These are phyloP conservation scores for Cystofilobasidium macerans DNA, from an alignment of 768 basidiomycete species.

Conservation along the genomic window DNA sequence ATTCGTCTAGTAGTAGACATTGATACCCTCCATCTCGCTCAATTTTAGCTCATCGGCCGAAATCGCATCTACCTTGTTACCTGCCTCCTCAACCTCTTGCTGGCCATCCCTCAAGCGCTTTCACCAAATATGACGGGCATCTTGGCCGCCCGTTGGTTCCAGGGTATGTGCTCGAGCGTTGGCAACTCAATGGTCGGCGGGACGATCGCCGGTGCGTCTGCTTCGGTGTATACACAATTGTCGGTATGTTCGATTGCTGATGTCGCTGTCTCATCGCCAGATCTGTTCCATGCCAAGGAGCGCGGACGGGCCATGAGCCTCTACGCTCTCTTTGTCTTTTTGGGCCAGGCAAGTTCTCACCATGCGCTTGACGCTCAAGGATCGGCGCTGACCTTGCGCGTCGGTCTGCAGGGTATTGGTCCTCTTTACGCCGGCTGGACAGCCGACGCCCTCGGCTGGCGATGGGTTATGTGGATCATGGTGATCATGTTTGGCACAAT, in stretches of 20 bases:
- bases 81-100: slow-evolving; percentile 27
- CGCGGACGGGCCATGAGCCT: slow-evolving; percentile 34
- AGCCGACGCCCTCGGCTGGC: slow-evolving; percentile 29
- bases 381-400: background rate
- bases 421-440: slow-evolving; percentile 31
- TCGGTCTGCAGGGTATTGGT: slow-evolving; percentile 26
- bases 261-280: background rate
- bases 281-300: slow-evolving; percentile 23
- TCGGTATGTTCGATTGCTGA: background rate
- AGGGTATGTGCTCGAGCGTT: slow-evolving; percentile 34
- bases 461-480: slow-evolving; percentile 36
- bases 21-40: background rate
- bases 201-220: slow-evolving; percentile 35
- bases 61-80: slow-evolving; percentile 32
- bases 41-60: slow-evolving; percentile 27
- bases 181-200: slow-evolving; percentile 38
- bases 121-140: slow-evolving; percentile 29
- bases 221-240: background rate
- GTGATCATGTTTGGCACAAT: slow-evolving; percentile 28
- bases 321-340: slow-evolving; percentile 32
- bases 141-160: slow-evolving; percentile 31
- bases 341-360: slow-evolving; percentile 26
- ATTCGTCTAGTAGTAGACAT: background rate
- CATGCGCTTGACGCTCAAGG: background rate
- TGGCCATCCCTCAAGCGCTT: slow-evolving; percentile 34